Base-by-base conservation (phyloP, 2,329 filamentous ascomycete genomes). In the Bimuria novae-zelandiae region DNA sequence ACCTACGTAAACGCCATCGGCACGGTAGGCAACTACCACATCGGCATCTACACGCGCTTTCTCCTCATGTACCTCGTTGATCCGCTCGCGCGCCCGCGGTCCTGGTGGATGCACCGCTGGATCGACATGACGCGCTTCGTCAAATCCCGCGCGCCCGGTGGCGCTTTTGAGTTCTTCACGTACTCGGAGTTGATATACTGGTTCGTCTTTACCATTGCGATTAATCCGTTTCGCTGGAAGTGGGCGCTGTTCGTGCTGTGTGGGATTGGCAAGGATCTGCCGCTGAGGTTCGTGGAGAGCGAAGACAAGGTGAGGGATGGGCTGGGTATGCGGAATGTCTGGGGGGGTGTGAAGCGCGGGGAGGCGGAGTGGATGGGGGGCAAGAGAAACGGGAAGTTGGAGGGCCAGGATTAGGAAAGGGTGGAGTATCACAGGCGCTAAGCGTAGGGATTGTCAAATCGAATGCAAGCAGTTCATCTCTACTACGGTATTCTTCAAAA, bases 151-250 rank as follows among this genome's bases (percentile, higher is more conserved):
- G 85, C 88, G 2, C 90, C 90, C 0, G 68, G 78, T 0, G 86
- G 84, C 0, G 89, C 90, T 0, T 93, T 95, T 64, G 90, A 95
- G 69, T 95, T 95, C 76, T 94, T 95, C 70, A 95, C 91, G 0
- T 95, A 95, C 64, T 81, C 89, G 0, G 91, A 96, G 73, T 76
- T 95, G 45, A 68, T 94, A 4, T 95, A 89, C 79, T 95, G 90
- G 91, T 94, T 93, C 60, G 70, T 85, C 5, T 95, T 94, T 66
- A 88, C 88, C 51, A 85, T 93, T 36, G 76, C 82, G 4, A 82
- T 94, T 63, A 95, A 95, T 67, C 91, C 91, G 0, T 95, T 95
- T 73, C 79, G 90, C 7, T 95, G 90, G 90, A 95, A 95, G 77
- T 95, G 90, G 91, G 89, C 87, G 0, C 69, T 86, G 0, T 95